Conservation (phyloP, 306 rosid species). For the Cucurbita argyrosperma region DNA sequence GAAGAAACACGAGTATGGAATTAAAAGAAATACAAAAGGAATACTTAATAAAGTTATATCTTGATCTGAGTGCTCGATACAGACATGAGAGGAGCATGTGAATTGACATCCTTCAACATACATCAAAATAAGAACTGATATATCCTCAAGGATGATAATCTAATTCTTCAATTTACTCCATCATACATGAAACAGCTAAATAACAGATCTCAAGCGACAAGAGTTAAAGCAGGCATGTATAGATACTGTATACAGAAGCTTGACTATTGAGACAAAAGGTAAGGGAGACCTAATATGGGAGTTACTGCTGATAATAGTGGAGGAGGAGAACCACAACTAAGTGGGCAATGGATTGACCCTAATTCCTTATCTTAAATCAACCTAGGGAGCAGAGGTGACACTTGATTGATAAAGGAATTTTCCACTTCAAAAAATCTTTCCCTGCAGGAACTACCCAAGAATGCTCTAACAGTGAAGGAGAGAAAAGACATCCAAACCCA, state of each 20-base stretch:
- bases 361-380: background rate
- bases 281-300: background rate
- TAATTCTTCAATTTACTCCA: too few species aligned
- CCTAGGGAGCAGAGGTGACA: background rate
- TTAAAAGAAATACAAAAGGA: background rate
- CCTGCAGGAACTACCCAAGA: background rate
- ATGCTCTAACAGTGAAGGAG: background rate
- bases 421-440: background rate
- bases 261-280: background rate
- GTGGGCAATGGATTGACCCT: background rate
- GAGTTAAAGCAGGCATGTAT: background rate
- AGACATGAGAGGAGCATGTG: background rate
- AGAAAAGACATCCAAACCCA: background rate
- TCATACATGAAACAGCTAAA: background rate
- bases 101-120: background rate
- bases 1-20: constrained; percentile 5
- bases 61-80: background rate
- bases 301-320: background rate
- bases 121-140: background rate
- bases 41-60: constrained; percentile 2
- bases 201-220: background rate
- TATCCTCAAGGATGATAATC: background rate
- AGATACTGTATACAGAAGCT: background rate
- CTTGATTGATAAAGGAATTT: background rate
- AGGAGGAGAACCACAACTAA: background rate